These are phyloP conservation scores for Nyctanthes arbortristis DNA, from an alignment of 257 asterid genomes.

Conservation along the genomic window DNA sequence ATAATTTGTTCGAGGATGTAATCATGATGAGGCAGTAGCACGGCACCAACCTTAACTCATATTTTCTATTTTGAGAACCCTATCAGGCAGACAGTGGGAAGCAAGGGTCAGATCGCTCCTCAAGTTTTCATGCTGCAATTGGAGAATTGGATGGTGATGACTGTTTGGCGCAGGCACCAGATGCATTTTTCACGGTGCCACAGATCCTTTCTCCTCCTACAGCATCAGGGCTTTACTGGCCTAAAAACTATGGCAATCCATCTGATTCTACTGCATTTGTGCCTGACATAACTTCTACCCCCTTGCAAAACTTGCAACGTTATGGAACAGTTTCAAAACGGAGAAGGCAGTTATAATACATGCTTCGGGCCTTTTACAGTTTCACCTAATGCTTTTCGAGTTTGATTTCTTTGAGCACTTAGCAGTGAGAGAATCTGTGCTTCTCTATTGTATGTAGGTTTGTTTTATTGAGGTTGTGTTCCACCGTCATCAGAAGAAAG, in stretches of 20 bases:
- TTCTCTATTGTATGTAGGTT: slow-evolving; percentile 4
- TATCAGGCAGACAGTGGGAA: slow-evolving; percentile 71
- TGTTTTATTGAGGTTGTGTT: neutral
- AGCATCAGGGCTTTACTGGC: slow-evolving; percentile 81
- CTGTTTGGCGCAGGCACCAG: slow-evolving; percentile 58
- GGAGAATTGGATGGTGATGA: slow-evolving; percentile 66
- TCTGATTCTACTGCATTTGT: slow-evolving; percentile 50
- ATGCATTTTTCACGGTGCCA: slow-evolving; percentile 74
- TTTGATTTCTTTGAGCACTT: slow-evolving; percentile 20
- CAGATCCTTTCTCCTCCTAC: slow-evolving; percentile 88
- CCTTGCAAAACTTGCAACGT: slow-evolving; percentile 31
- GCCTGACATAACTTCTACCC: slow-evolving; percentile 59
- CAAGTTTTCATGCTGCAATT: slow-evolving; percentile 47
- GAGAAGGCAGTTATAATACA: slow-evolving; percentile 39
- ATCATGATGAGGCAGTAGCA: neutral
- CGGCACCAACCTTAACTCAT: neutral
- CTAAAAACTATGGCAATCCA: slow-evolving; percentile 33
- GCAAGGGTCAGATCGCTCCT: slow-evolving; percentile 60
- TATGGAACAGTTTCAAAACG: slow-evolving; percentile 39
- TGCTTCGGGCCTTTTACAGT: neutral
- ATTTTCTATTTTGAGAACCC: neutral
- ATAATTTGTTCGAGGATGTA: neutral
- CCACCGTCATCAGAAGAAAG: neutral
- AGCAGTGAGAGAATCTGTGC: slow-evolving; percentile 17
- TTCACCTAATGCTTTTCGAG: neutral